These are phyloP conservation scores for Furcasterigmium furcatum DNA, from an alignment of 2,329 filamentous ascomycete genomes.

Conservation along the genomic window DNA sequence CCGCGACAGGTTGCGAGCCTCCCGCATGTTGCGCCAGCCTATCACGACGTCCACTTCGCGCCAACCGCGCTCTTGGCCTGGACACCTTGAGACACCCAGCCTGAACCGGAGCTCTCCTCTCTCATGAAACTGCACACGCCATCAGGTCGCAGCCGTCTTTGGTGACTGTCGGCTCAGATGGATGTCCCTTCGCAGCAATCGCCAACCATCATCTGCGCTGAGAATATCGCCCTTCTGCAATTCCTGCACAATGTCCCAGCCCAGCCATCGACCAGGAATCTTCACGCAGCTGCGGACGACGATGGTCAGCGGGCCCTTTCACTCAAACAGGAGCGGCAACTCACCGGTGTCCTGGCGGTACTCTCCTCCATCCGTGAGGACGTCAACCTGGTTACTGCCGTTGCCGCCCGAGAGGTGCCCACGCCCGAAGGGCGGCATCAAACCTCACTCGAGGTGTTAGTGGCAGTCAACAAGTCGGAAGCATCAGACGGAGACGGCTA, in stretches of 20 bases:
- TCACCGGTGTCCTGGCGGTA: conserved; percentile 26
- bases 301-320: conserved; percentile 19
- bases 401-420: conserved; percentile 23
- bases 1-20: too few relatives aligned
- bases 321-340: conserved; percentile 25
- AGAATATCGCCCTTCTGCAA: conserved; percentile 20
- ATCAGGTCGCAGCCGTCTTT: too few relatives aligned
- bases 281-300: conserved; percentile 1
- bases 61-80: too few relatives aligned
- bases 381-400: conserved; percentile 25
- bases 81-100: too few relatives aligned
- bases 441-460: conserved; percentile 18
- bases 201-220: conserved; percentile 13
- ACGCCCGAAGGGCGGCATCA: neutral
- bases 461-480: conserved; percentile 25
- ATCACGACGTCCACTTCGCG: too few relatives aligned
- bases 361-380: conserved; percentile 24
- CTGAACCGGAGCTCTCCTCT: too few relatives aligned
- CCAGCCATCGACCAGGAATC: conserved; percentile 12
- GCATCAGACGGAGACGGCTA: conserved; percentile 12
- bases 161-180: too few relatives aligned
- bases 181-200: too few relatives aligned
- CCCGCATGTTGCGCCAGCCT: too few relatives aligned
- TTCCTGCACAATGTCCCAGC: conserved; percentile 21
- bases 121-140: too few relatives aligned